A percentile compares a stretch with the other conserved stretches of the same genome.
Evolutionary conservation across 2,329 filamentous ascomycete genomes (phyloP).

Genomic region (Diaporthe australafricana): DNA sequence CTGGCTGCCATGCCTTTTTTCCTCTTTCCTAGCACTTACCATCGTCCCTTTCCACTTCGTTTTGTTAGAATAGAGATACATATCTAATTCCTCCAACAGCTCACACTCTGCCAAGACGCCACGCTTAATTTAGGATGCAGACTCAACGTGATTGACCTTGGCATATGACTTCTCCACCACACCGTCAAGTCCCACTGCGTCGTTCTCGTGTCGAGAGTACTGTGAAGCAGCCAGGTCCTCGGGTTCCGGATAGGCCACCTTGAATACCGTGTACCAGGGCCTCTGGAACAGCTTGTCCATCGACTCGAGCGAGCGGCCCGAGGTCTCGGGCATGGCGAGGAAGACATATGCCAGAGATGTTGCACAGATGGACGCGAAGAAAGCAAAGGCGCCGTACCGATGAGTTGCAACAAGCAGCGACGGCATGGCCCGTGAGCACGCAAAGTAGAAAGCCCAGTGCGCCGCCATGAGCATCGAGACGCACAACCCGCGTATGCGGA

Average conservation of each 20-base stretch:
- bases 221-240: slow-evolving; percentile 3
- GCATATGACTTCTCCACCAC: background rate
- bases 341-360: slow-evolving; percentile 77
- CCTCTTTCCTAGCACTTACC: too few species aligned
- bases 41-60: too few species aligned
- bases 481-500: slow-evolving; percentile 78
- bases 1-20: too few species aligned
- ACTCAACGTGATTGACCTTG: background rate
- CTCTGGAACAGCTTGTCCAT: slow-evolving; percentile 80
- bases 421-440: slow-evolving; percentile 79
- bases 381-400: slow-evolving; percentile 76
- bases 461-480: slow-evolving; percentile 81
- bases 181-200: background rate
- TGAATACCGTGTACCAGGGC: slow-evolving; percentile 69
- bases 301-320: slow-evolving; percentile 71
- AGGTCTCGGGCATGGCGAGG: slow-evolving; percentile 79
- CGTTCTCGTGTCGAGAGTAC: background rate
- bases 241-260: background rate
- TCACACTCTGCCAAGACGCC: background rate
- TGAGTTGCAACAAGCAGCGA: slow-evolving; percentile 72
- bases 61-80: too few species aligned
- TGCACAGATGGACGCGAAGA: slow-evolving; percentile 76
- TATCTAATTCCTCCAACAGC: too few species aligned
- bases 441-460: slow-evolving; percentile 84
- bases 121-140: background rate